Evolutionary conservation across 2,329 filamentous ascomycete species (phyloP).

Genomic region (Dactylella cylindrospora): DNA sequence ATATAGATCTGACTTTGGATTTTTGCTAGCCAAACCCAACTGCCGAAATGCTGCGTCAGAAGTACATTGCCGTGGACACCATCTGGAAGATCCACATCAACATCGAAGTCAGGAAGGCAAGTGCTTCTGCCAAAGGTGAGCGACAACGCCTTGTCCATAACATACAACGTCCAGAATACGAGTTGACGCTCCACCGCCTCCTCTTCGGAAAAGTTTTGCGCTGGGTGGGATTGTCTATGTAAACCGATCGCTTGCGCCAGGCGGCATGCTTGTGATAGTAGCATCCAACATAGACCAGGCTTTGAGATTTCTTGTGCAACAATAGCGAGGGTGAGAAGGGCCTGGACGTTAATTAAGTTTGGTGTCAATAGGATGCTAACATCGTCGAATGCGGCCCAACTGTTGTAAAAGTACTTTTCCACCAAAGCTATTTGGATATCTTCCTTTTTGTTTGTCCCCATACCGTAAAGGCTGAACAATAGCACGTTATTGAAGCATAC

Average conservation of each 20-base stretch:
- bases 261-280: slow-evolving; percentile 62
- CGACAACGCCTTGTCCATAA: slow-evolving; percentile 62
- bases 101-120: slow-evolving; percentile 63
- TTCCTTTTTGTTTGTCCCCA: slow-evolving; percentile 37
- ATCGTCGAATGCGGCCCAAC: slow-evolving; percentile 53
- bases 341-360: slow-evolving; percentile 61
- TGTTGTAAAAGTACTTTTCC: slow-evolving; percentile 47
- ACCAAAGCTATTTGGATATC: slow-evolving; percentile 41
- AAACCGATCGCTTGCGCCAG: slow-evolving; percentile 66
- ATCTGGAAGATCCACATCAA: slow-evolving; percentile 57
- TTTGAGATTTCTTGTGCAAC: slow-evolving; percentile 65
- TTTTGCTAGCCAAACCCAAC: slow-evolving; percentile 61
- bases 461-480: slow-evolving; percentile 47
- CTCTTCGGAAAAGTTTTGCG: slow-evolving; percentile 50
- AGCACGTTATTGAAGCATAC: slow-evolving; percentile 49
- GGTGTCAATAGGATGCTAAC: slow-evolving; percentile 62
- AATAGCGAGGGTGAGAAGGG: slow-evolving; percentile 62
- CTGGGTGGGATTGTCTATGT: slow-evolving; percentile 56
- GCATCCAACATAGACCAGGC: slow-evolving; percentile 65
- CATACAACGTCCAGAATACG: slow-evolving; percentile 63
- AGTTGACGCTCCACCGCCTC: slow-evolving; percentile 50
- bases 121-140: slow-evolving; percentile 63
- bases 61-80: slow-evolving; percentile 54
- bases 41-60: slow-evolving; percentile 55
- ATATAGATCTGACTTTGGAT: slow-evolving; percentile 65